A percentile compares a stretch with the other conserved stretches of the same genome.
Conservation (phyloP, 306 rosid species). For the Parietaria judaica region DNA sequence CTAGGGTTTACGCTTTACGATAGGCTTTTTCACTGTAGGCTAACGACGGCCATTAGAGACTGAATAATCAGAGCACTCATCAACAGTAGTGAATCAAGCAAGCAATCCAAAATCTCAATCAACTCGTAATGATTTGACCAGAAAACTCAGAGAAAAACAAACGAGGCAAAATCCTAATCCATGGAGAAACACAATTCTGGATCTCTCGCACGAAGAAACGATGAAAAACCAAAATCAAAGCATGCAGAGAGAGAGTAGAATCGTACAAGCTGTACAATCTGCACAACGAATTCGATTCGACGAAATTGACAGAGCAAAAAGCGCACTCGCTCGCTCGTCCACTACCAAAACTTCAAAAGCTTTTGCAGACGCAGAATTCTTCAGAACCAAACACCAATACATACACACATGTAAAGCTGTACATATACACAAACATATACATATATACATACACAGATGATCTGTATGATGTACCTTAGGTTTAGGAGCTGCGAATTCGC, state of each 20-base stretch:
- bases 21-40: slow-evolving; percentile 7
- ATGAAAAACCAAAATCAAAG: neutral
- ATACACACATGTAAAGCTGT: too few relatives aligned
- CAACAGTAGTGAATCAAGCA: neutral
- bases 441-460: too few relatives aligned
- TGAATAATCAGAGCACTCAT: neutral
- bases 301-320: neutral
- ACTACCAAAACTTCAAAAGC: neutral
- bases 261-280: neutral
- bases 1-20: slow-evolving; percentile 1
- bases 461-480: too few relatives aligned
- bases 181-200: slow-evolving; percentile 4
- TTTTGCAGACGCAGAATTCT: neutral
- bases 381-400: too few relatives aligned
- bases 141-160: neutral
- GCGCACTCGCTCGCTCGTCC: neutral
- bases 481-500: too few relatives aligned
- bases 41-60: slow-evolving; percentile 18
- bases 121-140: slow-evolving; percentile 1
- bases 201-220: slow-evolving; percentile 7
- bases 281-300: neutral
- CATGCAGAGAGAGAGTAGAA: neutral
- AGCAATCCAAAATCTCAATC: neutral
- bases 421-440: too few relatives aligned
- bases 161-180: neutral